Percentiles rank a stretch among this genome's conserved stretches.
Evolutionary conservation across 805 yeast genomes (phyloP).

Genomic region (Myxozyma sirexii): DNA sequence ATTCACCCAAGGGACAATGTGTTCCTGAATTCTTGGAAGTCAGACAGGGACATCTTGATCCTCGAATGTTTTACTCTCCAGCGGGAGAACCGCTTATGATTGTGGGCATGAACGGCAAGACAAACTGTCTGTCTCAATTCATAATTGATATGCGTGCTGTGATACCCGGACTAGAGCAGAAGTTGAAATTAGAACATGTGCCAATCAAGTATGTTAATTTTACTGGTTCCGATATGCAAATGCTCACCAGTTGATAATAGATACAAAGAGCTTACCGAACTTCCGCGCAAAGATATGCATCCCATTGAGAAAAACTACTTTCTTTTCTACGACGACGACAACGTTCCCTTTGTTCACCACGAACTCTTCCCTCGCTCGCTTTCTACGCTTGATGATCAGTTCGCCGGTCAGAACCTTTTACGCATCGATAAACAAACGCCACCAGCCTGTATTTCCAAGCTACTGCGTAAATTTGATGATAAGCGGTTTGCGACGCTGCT

Average conservation of each 20-base stretch:
- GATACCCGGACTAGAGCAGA: conserved; percentile 17
- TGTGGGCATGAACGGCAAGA: conserved; percentile 23
- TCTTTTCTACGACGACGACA: conserved; percentile 18
- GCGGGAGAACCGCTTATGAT: conserved; percentile 30
- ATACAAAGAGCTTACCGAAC: conserved; percentile 13
- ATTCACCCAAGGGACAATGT: conserved; percentile 8
- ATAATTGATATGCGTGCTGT: conserved; percentile 25
- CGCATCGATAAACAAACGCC: conserved; percentile 8
- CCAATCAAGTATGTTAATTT: conserved; percentile 16
- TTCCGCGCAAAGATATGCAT: conserved; percentile 7
- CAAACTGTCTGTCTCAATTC: conserved; percentile 20
- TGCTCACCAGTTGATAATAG: background rate
- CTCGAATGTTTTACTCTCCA: conserved; percentile 29
- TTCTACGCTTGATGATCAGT: conserved; percentile 1
- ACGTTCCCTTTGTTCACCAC: conserved; percentile 19
- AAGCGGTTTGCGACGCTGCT: background rate
- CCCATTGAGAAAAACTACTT: conserved; percentile 28
- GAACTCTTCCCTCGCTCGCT: conserved; percentile 6
- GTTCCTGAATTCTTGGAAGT: background rate
- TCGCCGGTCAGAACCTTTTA: background rate
- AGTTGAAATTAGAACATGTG: conserved; percentile 14
- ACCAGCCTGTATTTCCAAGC: conserved; percentile 9
- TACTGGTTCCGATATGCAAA: background rate
- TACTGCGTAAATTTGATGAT: conserved; percentile 2
- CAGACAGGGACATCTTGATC: conserved; percentile 27